These are phyloP conservation scores for Melampsora americana DNA, from an alignment of 1,284 basidiomycete genomes.

Conservation along the genomic window DNA sequence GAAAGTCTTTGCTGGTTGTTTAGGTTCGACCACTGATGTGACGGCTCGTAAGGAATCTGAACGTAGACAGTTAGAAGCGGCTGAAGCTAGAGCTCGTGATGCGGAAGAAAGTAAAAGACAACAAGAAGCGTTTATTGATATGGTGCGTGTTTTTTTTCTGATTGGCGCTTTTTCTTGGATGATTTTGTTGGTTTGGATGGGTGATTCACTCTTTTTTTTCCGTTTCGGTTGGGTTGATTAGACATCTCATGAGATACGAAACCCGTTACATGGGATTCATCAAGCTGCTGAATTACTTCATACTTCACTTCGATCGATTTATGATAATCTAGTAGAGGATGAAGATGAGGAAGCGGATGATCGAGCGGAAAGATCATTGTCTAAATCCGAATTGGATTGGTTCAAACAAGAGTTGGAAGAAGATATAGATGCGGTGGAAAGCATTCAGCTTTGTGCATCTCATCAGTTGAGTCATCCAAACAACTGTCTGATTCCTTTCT, in stretches of 20 bases:
- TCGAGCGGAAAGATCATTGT: background rate
- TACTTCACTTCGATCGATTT: conserved; percentile 22
- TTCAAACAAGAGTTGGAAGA: conserved; percentile 48
- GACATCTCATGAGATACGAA: conserved; percentile 42
- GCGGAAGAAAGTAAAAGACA: conserved; percentile 43
- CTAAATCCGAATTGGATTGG: conserved; percentile 28
- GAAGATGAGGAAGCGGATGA: background rate
- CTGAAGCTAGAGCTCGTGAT: conserved; percentile 47
- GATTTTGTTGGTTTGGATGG: background rate
- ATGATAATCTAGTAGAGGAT: background rate
- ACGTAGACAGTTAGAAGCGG: conserved; percentile 47
- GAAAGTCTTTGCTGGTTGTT: conserved; percentile 45
- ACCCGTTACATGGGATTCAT: conserved; percentile 42
- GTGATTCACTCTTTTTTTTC: background rate
- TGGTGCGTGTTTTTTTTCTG: background rate
- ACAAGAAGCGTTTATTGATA: conserved; percentile 43
- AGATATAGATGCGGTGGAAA: conserved; percentile 50
- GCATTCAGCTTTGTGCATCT: conserved; percentile 49
- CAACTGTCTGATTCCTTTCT: background rate
- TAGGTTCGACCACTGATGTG: conserved; percentile 50
- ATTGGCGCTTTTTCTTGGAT: background rate
- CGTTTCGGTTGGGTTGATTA: background rate
- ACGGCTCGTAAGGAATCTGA: conserved; percentile 48
- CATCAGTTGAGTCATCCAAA: conserved; percentile 46
- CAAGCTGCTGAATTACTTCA: conserved; percentile 41